Percentiles rank a stretch among this genome's conserved stretches.
Conservation (phyloP, 169 alveolate species). For the Plasmodium vivax region DNA sequence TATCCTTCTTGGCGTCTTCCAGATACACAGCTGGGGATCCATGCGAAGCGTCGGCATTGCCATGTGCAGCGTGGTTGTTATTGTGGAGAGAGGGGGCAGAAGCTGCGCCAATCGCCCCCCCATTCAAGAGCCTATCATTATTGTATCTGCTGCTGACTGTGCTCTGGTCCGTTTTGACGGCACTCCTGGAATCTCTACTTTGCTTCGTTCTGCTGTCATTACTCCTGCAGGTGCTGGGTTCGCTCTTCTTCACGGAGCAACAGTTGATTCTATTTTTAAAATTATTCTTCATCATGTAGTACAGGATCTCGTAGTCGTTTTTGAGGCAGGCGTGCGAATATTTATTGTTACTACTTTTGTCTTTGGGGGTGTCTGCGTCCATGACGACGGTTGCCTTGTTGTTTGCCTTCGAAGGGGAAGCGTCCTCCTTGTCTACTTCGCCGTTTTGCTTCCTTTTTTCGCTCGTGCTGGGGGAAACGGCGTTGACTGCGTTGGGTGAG, state of each 20-base stretch:
- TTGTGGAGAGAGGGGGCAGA: neutral
- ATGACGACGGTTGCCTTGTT: conserved; percentile 19
- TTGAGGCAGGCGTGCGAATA: conserved; percentile 40
- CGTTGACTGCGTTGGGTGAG: neutral
- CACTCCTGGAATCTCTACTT: neutral
- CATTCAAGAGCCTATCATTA: neutral
- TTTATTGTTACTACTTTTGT: neutral
- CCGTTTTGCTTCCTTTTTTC: conserved; percentile 1
- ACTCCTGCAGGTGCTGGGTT: neutral
- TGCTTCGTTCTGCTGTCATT: neutral
- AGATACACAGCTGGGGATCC: neutral
- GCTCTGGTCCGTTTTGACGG: neutral
- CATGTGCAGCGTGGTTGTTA: neutral
- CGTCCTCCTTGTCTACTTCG: neutral
- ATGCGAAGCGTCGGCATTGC: neutral
- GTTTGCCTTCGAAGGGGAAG: neutral
- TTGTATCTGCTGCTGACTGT: neutral
- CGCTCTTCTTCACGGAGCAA: conserved; percentile 37
- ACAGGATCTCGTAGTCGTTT: conserved; percentile 48
- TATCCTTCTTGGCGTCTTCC: conserved; percentile 9
- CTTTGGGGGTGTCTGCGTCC: neutral
- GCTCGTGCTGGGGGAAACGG: conserved; percentile 16
- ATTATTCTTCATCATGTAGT: conserved; percentile 56
- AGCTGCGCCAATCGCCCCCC: neutral
- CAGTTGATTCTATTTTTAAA: conserved; percentile 54